phyloP scores from a whole-genome alignment of 768 basidiomycete species.

The Mycena alexandri region DNA sequence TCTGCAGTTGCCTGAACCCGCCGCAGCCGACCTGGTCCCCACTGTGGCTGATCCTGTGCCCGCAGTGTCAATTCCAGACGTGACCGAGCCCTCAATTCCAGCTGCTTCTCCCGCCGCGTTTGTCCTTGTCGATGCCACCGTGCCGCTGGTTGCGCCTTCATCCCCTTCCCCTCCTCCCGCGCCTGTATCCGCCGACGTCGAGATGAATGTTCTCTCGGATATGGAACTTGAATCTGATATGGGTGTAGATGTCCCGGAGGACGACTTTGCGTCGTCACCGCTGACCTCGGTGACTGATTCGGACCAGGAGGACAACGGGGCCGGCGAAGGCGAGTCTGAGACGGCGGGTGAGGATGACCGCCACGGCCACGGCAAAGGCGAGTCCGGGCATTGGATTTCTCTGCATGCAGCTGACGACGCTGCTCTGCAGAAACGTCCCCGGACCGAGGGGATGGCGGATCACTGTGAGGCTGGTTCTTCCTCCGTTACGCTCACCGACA shows the following conservation, averaged over 20 bases:
- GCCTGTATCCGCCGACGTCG: not conserved
- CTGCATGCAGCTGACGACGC: slow-evolving; percentile 4
- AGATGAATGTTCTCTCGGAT: not conserved
- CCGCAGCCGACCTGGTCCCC: too few relatives aligned
- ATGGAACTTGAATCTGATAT: too few relatives aligned
- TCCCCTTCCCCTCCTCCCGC: not conserved
- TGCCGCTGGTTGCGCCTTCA: not conserved
- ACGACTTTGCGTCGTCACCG: not conserved
- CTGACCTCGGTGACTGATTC: slow-evolving; percentile 10
- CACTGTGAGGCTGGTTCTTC: too few relatives aligned
- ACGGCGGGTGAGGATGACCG: too few relatives aligned
- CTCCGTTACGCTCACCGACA: too few relatives aligned
- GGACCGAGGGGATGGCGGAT: too few relatives aligned
- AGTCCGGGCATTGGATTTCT: not conserved
- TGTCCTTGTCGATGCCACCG: not conserved
- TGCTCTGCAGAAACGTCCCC: too few relatives aligned
- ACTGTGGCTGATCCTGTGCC: too few relatives aligned
- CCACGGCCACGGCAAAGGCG: slow-evolving; percentile 3
- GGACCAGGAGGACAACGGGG: not conserved
- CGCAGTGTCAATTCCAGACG: too few relatives aligned
- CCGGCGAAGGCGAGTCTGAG: too few relatives aligned
- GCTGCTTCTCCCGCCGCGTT: not conserved
- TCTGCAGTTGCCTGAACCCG: not conserved
- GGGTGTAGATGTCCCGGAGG: too few relatives aligned
- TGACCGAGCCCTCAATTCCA: too few relatives aligned